Evolutionary conservation across 163 green algal species (phyloP).

Genomic region (Volvox carteri): DNA sequence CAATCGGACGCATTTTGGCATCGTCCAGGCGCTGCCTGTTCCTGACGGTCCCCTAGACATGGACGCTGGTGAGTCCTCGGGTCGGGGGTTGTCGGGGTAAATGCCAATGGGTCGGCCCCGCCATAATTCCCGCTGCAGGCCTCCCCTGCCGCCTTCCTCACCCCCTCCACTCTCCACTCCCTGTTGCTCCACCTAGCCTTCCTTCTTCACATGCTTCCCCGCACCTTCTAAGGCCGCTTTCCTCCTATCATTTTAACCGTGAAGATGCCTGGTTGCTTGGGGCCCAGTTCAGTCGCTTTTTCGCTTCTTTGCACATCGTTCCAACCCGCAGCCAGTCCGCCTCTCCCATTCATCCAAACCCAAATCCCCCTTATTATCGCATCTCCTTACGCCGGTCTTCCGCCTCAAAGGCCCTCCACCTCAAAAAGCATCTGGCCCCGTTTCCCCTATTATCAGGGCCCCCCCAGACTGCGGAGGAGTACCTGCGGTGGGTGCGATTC

Average conservation of each 20-base stretch:
- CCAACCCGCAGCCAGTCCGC: too few species aligned
- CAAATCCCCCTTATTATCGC: too few species aligned
- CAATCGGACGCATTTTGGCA: slow-evolving; percentile 56
- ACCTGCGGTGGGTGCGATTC: slow-evolving; percentile 56
- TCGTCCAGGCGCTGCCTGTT: slow-evolving; percentile 57
- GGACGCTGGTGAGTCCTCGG: neutral
- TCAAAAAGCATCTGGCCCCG: too few species aligned
- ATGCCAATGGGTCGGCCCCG: neutral
- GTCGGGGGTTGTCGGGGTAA: neutral
- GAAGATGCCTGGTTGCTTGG: too few species aligned
- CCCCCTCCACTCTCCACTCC: neutral
- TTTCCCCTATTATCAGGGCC: slow-evolving; percentile 31
- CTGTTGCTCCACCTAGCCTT: neutral
- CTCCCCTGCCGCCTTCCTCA: neutral
- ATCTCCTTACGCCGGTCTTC: too few species aligned
- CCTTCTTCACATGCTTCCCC: neutral
- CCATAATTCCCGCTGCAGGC: neutral
- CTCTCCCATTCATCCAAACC: too few species aligned
- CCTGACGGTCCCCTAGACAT: slow-evolving; percentile 51
- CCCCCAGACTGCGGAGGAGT: slow-evolving; percentile 61
- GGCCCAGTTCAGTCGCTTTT: too few species aligned
- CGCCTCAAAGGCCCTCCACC: too few species aligned
- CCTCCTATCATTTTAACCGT: too few species aligned
- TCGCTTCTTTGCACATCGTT: too few species aligned
- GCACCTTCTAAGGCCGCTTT: neutral